These are phyloP conservation scores for Solanum chiquidenum DNA, from an alignment of 257 asterid species.

Conservation along the genomic window DNA sequence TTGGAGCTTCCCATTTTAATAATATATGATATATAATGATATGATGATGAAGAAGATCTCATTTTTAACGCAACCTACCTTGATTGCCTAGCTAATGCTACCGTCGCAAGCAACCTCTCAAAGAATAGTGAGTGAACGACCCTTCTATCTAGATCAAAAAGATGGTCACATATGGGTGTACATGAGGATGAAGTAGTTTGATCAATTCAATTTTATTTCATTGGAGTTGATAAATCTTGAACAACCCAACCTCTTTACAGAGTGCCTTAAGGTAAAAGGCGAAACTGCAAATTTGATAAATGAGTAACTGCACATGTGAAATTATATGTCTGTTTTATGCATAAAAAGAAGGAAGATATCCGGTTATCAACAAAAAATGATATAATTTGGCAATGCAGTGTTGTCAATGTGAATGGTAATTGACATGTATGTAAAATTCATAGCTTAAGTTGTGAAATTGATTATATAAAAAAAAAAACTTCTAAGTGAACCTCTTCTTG, in stretches of 20 bases:
- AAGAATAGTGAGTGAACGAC: background rate
- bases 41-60: too few relatives aligned
- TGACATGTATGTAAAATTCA: background rate
- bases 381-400: background rate
- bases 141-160: background rate
- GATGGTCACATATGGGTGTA: background rate
- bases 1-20: too few relatives aligned
- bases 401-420: background rate
- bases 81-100: too few relatives aligned
- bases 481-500: constrained; percentile 10
- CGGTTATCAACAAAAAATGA: background rate
- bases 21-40: too few relatives aligned
- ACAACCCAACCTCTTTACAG: background rate
- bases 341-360: background rate
- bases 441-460: background rate
- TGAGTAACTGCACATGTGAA: background rate
- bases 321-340: background rate
- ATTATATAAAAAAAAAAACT: background rate
- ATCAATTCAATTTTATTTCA: background rate
- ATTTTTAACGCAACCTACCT: too few relatives aligned
- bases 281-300: background rate
- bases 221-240: background rate
- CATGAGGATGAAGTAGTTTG: background rate
- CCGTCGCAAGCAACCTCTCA: background rate
- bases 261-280: background rate